A percentile compares a stretch with the other conserved stretches of the same genome.
Conservation (phyloP, 257 asterid genomes). For the Euphrasia confusa region DNA sequence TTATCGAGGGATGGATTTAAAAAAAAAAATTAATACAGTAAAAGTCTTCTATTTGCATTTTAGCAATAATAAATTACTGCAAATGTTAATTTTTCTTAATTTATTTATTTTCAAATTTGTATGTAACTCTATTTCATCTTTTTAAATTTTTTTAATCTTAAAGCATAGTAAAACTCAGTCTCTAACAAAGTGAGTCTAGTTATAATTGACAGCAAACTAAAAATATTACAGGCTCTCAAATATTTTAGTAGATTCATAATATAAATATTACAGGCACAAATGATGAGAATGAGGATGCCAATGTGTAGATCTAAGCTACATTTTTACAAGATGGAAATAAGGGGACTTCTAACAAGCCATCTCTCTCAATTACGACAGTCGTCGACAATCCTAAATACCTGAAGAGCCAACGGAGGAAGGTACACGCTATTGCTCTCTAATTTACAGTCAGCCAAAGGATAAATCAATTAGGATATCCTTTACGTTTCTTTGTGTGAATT, state of each 20-base stretch:
- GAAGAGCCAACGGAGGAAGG: background rate
- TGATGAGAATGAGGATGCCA: background rate
- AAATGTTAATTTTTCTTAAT: no score
- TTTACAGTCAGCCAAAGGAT: slow-evolving; percentile 27
- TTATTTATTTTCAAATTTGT: no score
- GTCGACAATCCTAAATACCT: slow-evolving; percentile 28
- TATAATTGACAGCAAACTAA: no score
- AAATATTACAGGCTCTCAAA: background rate
- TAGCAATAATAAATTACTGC: no score
- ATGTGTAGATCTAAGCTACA: slow-evolving; percentile 24
- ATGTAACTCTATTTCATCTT: background rate
- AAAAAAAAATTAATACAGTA: no score
- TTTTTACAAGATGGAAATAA: slow-evolving; percentile 13
- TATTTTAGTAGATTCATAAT: background rate
- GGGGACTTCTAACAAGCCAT: slow-evolving; percentile 4
- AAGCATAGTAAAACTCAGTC: no score
- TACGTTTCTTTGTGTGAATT: background rate
- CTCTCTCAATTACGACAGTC: slow-evolving; percentile 10
- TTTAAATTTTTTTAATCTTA: background rate
- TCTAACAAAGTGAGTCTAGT: no score
- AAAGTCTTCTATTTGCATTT: no score
- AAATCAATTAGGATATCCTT: background rate
- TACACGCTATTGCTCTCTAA: slow-evolving; percentile 7
- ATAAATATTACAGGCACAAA: background rate
- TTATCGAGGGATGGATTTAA: no score